phyloP scores from a whole-genome alignment of 2,329 filamentous ascomycete species.

The Penicillium sp. region DNA sequence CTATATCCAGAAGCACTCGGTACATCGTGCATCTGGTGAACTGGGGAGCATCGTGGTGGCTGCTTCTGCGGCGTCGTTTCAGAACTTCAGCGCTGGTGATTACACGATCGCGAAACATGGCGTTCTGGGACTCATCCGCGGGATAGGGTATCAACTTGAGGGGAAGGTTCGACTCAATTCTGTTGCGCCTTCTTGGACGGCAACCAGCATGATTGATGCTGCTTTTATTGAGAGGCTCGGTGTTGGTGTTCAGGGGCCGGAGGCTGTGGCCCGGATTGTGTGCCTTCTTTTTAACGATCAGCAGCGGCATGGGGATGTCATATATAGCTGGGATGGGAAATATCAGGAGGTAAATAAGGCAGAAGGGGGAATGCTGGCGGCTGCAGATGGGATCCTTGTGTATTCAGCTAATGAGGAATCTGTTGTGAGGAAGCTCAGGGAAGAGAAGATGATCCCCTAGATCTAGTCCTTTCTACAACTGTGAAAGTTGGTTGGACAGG shows the following conservation, averaged over 20 bases:
- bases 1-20: slow-evolving; percentile 49
- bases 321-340: slow-evolving; percentile 51
- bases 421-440: slow-evolving; percentile 9
- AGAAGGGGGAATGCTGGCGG: slow-evolving; percentile 17
- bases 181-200: slow-evolving; percentile 56
- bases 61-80: slow-evolving; percentile 52
- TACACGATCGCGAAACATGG: slow-evolving; percentile 57
- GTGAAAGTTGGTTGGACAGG: too few species aligned
- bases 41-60: slow-evolving; percentile 53
- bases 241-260: slow-evolving; percentile 42
- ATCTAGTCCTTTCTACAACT: background rate
- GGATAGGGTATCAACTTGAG: slow-evolving; percentile 42
- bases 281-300: slow-evolving; percentile 52
- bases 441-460: background rate
- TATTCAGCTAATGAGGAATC: slow-evolving; percentile 12
- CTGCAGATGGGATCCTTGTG: slow-evolving; percentile 5
- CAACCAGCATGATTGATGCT: slow-evolving; percentile 48
- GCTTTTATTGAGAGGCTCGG: slow-evolving; percentile 21
- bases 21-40: slow-evolving; percentile 37
- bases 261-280: slow-evolving; percentile 50
- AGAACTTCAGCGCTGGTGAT: slow-evolving; percentile 52
- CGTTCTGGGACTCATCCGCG: slow-evolving; percentile 54
- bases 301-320: slow-evolving; percentile 50
- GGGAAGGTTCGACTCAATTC: slow-evolving; percentile 57
- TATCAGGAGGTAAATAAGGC: slow-evolving; percentile 56